Evolutionary conservation across 2,329 filamentous ascomycete genomes (phyloP).

Genomic region (Ascochyta viciae-villosae): DNA sequence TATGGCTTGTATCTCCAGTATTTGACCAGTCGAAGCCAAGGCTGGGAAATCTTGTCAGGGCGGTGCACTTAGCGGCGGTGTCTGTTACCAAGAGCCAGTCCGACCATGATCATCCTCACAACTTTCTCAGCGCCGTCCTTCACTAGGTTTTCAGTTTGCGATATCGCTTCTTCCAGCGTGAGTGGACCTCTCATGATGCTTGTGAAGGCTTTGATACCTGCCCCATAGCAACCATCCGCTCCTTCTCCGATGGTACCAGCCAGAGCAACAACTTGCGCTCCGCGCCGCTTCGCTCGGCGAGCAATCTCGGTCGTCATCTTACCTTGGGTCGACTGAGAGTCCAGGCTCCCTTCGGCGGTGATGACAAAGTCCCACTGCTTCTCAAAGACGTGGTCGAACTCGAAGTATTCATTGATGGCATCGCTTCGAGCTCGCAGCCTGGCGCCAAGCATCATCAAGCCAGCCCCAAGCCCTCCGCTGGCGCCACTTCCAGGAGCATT

Average conservation of each 20-base stretch:
- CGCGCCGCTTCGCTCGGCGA: conserved; percentile 54
- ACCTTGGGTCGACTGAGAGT: conserved; percentile 59
- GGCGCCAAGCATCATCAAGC: conserved; percentile 58
- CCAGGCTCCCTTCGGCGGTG: conserved; percentile 62
- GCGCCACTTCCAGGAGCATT: conserved; percentile 57
- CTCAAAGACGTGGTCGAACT: conserved; percentile 55
- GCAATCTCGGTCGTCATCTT: conserved; percentile 64
- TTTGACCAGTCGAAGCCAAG: neutral
- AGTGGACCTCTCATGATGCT: conserved; percentile 45
- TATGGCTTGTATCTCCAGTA: neutral
- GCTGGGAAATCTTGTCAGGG: conserved; percentile 3
- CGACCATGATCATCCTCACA: conserved; percentile 49
- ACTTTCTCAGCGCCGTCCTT: conserved; percentile 49
- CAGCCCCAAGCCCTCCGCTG: conserved; percentile 61
- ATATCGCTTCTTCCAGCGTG: conserved; percentile 45
- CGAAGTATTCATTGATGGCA: conserved; percentile 60
- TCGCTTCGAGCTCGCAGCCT: conserved; percentile 57
- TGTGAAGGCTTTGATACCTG: conserved; percentile 47
- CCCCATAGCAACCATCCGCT: conserved; percentile 36
- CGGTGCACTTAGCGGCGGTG: conserved; percentile 15
- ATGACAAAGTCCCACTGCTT: conserved; percentile 58
- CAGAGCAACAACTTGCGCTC: conserved; percentile 55
- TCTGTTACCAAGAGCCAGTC: conserved; percentile 33
- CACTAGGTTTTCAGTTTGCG: conserved; percentile 43
- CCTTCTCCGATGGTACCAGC: conserved; percentile 41